These are phyloP conservation scores for Gloeostereum incarnatum DNA, from an alignment of 768 basidiomycete species.

Conservation along the genomic window DNA sequence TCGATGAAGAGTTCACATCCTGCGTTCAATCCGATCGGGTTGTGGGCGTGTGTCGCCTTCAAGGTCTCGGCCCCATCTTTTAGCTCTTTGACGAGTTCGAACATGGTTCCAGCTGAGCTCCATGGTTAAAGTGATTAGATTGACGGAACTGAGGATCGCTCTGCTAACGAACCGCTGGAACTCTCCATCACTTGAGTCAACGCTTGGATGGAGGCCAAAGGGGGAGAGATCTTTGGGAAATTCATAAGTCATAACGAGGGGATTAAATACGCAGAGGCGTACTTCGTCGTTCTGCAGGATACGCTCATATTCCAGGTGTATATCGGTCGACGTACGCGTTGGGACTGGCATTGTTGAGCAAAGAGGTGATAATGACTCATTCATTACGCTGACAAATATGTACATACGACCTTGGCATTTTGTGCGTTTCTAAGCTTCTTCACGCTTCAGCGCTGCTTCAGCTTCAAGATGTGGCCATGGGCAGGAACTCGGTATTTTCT, in stretches of 20 bases:
- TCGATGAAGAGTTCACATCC: constrained; percentile 88
- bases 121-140: constrained; percentile 7
- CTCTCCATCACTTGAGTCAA: constrained; percentile 74
- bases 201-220: constrained; percentile 82
- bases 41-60: constrained; percentile 51
- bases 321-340: too few species aligned
- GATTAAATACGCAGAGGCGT: too few species aligned
- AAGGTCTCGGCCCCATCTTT: constrained; percentile 64
- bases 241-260: constrained; percentile 4
- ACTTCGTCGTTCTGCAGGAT: constrained; percentile 56
- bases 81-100: constrained; percentile 81
- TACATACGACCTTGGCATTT: too few species aligned
- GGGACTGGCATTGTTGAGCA: too few species aligned
- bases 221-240: constrained; percentile 55
- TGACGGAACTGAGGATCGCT: constrained; percentile 3
- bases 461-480: too few species aligned
- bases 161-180: constrained; percentile 49
- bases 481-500: too few species aligned
- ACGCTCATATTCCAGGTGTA: too few species aligned
- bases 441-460: too few species aligned
- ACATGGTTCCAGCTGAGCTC: constrained; percentile 78
- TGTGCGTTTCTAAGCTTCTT: too few species aligned
- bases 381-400: too few species aligned
- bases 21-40: constrained; percentile 79
- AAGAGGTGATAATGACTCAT: too few species aligned